Evolutionary conservation across 2,329 filamentous ascomycete genomes (phyloP), one percentile per base, ranked within the genome.

Genomic region (Xylariaceae sp.): DNA sequence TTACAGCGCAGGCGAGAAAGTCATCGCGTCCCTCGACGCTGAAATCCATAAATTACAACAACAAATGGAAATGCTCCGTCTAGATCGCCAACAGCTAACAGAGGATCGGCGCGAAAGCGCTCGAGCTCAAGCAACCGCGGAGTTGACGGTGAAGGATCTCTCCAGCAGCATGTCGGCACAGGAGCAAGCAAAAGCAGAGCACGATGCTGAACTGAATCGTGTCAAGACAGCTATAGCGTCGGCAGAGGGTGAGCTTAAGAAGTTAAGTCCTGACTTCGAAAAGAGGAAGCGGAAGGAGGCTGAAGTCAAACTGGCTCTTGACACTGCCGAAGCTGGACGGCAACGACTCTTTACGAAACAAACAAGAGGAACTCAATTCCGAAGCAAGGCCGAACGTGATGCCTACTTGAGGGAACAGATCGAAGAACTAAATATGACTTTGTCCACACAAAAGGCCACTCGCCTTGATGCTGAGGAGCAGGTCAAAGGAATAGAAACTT

Each of bases 341-440:
- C 84, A 88, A 58, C 86, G 92, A 36, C 80, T 99, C 7, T 90
- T 96, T 66, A 89, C 89, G 46, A 99, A 99, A 70, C 93, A 99
- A 71, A 90, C 88, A 41, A 87, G 93, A 42, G 91, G 88, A 59
- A 87, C 88, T 16, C 88, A 90, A 56, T 99, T 96, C 71, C 88
- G 81, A 65, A 95, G 84, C 69, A 96, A 96, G 74, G 81, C 83
- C 9, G 90, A 97, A 67, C 86, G 95, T 41, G 93, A 99, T 69
- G 81, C 83, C 34, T 97, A 84, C 78, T 76, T 99, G 45, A 84
- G 83, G 55, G 80, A 83, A 56, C 88, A 97, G 70, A 89, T 97
- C 50, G 79, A 88, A 42, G 88, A 95, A 34, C 82, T 92, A 48
- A 88, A 90, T 59, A 75, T 83, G 34, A 88, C 88, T 5, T 76